Evolutionary conservation across 2,329 filamentous ascomycete species (phyloP).

Genomic region (Aspergillus fischeri): DNA sequence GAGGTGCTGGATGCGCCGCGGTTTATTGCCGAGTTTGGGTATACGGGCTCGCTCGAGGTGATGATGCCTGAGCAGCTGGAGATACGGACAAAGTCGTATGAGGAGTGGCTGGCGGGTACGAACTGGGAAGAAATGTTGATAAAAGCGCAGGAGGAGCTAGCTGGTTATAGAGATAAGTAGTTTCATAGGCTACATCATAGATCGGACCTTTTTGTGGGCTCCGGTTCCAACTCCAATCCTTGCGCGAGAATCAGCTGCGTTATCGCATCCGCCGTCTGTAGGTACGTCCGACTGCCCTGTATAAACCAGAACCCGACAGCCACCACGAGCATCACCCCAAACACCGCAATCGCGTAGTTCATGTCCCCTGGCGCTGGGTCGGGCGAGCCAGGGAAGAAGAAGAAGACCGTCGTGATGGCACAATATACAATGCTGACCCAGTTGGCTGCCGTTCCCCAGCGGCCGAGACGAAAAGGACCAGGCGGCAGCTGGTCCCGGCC

Average conservation of each 20-base stretch:
- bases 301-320: constrained; percentile 50
- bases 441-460: constrained; percentile 41
- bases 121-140: constrained; percentile 15
- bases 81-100: constrained; percentile 9
- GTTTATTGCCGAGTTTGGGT: constrained; percentile 40
- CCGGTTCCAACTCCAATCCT: constrained; percentile 14
- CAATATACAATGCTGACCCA: constrained; percentile 52
- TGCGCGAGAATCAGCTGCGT: constrained; percentile 23
- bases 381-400: constrained; percentile 50
- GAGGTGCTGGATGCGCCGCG: constrained; percentile 36
- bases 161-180: not conserved
- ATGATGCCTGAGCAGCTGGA: constrained; percentile 36
- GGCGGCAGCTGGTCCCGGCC: constrained; percentile 53
- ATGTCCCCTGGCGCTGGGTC: constrained; percentile 47
- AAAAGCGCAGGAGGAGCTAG: constrained; percentile 1
- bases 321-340: constrained; percentile 52
- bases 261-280: constrained; percentile 27
- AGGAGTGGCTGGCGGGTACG: constrained; percentile 18
- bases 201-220: not conserved
- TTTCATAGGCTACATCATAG: not conserved
- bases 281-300: constrained; percentile 41
- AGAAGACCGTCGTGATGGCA: constrained; percentile 51
- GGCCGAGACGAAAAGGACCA: constrained; percentile 44
- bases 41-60: constrained; percentile 36
- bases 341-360: constrained; percentile 57